Percentiles rank a stretch among this genome's conserved stretches.
Evolutionary conservation across 2,329 filamentous ascomycete species (phyloP).

Genomic region (Calonectria pteridis): DNA sequence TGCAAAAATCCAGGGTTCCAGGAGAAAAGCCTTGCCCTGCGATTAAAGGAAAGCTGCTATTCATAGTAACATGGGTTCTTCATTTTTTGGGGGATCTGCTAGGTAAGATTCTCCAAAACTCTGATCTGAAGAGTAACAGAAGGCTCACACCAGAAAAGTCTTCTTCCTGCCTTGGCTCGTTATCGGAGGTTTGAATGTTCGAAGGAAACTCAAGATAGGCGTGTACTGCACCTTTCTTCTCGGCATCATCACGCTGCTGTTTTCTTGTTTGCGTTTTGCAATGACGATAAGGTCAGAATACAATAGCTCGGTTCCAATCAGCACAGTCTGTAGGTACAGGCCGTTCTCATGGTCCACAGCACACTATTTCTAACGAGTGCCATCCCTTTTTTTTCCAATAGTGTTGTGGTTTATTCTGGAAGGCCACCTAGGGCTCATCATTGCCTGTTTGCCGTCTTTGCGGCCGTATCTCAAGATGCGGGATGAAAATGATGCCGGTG

Average conservation of each 20-base stretch:
- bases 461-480: slow-evolving; percentile 31
- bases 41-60: not conserved
- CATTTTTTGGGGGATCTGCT: not conserved
- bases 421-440: slow-evolving; percentile 28
- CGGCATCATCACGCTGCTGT: slow-evolving; percentile 31
- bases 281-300: slow-evolving; percentile 13
- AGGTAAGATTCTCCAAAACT: not conserved
- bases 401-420: slow-evolving; percentile 35
- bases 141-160: not conserved
- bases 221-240: slow-evolving; percentile 36
- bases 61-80: not conserved
- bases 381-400: not conserved
- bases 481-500: not conserved
- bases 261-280: slow-evolving; percentile 33
- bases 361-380: not conserved
- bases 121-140: too few species aligned
- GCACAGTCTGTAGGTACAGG: slow-evolving; percentile 22
- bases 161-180: slow-evolving; percentile 17
- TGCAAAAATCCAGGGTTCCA: not conserved
- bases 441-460: slow-evolving; percentile 36
- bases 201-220: slow-evolving; percentile 26
- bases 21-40: not conserved
- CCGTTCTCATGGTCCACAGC: too few species aligned
- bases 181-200: slow-evolving; percentile 29
- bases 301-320: slow-evolving; percentile 29